Evolutionary conservation across 306 rosid genomes (phyloP).

Genomic region (Abrus precatorius): DNA sequence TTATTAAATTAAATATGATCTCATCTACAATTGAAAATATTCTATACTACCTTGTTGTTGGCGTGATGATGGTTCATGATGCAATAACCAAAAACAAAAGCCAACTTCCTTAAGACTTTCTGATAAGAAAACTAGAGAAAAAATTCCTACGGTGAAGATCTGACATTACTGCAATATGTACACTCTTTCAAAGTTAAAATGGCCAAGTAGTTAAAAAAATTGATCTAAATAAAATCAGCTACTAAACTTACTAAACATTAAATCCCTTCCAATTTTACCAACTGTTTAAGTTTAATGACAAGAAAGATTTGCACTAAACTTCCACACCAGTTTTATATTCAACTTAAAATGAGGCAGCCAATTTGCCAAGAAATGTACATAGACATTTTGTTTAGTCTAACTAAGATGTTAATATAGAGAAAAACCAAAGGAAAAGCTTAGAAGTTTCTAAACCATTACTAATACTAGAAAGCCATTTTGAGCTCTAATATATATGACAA

Average conservation of each 20-base stretch:
- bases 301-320: constrained; percentile 39
- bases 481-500: background rate
- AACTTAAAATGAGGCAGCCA: constrained; percentile 22
- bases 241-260: constrained; percentile 28
- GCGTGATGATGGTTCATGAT: constrained; percentile 89
- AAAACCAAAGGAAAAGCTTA: background rate
- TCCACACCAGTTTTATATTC: constrained; percentile 18
- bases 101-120: constrained; percentile 92
- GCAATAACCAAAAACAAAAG: constrained; percentile 88
- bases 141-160: constrained; percentile 84
- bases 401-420: background rate
- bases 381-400: constrained; percentile 6
- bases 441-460: too few species aligned
- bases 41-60: constrained; percentile 77
- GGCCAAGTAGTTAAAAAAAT: constrained; percentile 83
- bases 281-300: constrained; percentile 22
- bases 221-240: constrained; percentile 49
- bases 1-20: constrained; percentile 16
- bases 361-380: constrained; percentile 17
- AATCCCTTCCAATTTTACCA: constrained; percentile 33
- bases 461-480: too few species aligned
- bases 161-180: constrained; percentile 73
- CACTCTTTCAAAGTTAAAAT: constrained; percentile 72
- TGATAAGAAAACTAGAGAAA: constrained; percentile 82
- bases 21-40: constrained; percentile 40